Evolutionary conservation across 805 yeast genomes (phyloP).

Genomic region (Saccharomycodes ludwigii): DNA sequence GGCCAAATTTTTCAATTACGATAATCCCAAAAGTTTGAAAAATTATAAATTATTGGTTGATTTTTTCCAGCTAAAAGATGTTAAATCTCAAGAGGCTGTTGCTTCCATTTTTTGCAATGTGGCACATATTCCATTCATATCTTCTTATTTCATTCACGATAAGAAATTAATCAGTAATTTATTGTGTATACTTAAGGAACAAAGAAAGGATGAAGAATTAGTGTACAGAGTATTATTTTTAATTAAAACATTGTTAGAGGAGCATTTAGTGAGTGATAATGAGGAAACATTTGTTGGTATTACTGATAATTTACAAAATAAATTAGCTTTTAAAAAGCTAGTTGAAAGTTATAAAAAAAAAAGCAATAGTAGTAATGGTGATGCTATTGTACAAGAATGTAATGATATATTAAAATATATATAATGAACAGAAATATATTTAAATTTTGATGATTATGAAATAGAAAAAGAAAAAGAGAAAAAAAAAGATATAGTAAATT

Average conservation of each 20-base stretch:
- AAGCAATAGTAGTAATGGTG: no score
- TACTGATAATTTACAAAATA: no score
- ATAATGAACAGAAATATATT: no score
- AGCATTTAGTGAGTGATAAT: no score
- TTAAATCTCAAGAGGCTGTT: conserved; percentile 30
- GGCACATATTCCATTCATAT: conserved; percentile 24
- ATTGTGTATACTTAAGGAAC: conserved; percentile 15
- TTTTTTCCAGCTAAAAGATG: conserved; percentile 27
- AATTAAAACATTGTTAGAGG: no score
- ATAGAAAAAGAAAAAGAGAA: no score
- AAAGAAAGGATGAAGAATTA: conserved; percentile 19
- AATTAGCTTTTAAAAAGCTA: no score
- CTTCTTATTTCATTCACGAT: conserved; percentile 18
- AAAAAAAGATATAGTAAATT: no score
- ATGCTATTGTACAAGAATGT: no score
- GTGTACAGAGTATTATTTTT: conserved; percentile 24
- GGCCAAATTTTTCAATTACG: conserved; percentile 45
- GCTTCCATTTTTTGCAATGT: conserved; percentile 26
- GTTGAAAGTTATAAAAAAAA: no score
- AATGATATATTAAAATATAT: conserved; percentile 1
- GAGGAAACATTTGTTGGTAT: no score
- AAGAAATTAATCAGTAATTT: conserved; percentile 17
- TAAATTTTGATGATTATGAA: no score
- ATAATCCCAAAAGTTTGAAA: conserved; percentile 22
- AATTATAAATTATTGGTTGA: conserved; percentile 32